These are phyloP conservation scores for Saccharomyces uvarum DNA, from an alignment of 1,139 yeast species.

Conservation along the genomic window DNA sequence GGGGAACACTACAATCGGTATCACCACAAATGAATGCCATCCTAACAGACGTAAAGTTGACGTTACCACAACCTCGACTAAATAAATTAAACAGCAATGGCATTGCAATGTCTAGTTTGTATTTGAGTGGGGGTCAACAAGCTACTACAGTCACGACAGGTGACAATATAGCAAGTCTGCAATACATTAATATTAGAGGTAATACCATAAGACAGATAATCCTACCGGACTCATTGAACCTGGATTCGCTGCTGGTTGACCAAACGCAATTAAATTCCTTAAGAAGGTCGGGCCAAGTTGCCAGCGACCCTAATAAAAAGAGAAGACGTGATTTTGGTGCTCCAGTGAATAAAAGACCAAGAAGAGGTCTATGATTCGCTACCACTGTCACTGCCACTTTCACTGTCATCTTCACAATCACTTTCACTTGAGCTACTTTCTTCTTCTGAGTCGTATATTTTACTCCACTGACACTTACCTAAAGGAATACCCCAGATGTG, in stretches of 20 bases:
- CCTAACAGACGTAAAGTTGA: constrained; percentile 60
- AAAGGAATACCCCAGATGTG: constrained; percentile 32
- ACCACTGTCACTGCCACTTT: not conserved
- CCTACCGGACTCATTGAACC: constrained; percentile 79
- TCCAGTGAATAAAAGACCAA: constrained; percentile 28
- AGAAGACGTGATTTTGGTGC: constrained; percentile 28
- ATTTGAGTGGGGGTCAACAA: constrained; percentile 15
- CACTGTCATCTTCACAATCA: constrained; percentile 1
- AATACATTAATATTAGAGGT: constrained; percentile 81
- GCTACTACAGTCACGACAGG: constrained; percentile 36
- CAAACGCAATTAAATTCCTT: constrained; percentile 32
- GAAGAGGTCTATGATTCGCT: constrained; percentile 27
- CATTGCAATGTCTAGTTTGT: constrained; percentile 24
- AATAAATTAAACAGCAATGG: constrained; percentile 3
- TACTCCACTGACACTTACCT: constrained; percentile 28
- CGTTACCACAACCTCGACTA: constrained; percentile 16
- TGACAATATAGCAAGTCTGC: constrained; percentile 62
- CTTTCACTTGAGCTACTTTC: constrained; percentile 10
- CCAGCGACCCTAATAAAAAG: constrained; percentile 22
- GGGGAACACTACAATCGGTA: constrained; percentile 70
- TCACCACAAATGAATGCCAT: constrained; percentile 91
- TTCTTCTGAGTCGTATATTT: constrained; percentile 14
- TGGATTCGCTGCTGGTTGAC: constrained; percentile 67
- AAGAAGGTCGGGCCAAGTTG: constrained; percentile 24
- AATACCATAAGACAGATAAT: constrained; percentile 80